These are phyloP conservation scores for Adansonia grandidieri DNA, from an alignment of 441 rosid species.

Conservation along the genomic window DNA sequence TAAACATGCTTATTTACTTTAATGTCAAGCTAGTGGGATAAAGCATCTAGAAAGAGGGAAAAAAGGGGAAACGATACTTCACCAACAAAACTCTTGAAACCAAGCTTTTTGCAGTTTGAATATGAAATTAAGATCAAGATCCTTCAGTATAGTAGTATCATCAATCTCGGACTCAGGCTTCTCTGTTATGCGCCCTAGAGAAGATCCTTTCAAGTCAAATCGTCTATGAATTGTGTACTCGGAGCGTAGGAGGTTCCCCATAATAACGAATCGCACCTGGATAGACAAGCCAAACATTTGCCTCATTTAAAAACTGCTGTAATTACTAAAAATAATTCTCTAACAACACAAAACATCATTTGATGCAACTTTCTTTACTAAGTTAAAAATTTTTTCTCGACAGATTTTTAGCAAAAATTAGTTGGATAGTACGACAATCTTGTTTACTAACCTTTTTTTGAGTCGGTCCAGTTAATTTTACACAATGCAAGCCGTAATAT, in stretches of 20 bases:
- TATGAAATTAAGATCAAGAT: constrained; percentile 69
- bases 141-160: constrained; percentile 65
- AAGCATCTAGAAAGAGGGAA: background rate
- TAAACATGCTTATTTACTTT: background rate
- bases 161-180: constrained; percentile 62
- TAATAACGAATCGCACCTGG: constrained; percentile 68
- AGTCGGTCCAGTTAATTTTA: constrained; percentile 57
- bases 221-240: constrained; percentile 60
- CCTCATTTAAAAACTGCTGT: too few relatives aligned
- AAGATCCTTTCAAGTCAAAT: constrained; percentile 73
- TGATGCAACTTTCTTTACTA: background rate
- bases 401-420: background rate
- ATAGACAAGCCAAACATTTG: background rate
- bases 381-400: background rate
- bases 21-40: background rate
- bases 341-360: background rate
- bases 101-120: constrained; percentile 62
- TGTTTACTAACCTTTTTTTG: constrained; percentile 57
- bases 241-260: constrained; percentile 73
- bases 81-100: constrained; percentile 72
- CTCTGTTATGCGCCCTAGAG: constrained; percentile 66
- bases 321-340: too few relatives aligned
- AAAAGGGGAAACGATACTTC: constrained; percentile 8
- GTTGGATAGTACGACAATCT: background rate
- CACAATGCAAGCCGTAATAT: constrained; percentile 69